Evolutionary conservation across 208 protist species (phyloP).

Genomic region (Trypanosoma scelopori): DNA sequence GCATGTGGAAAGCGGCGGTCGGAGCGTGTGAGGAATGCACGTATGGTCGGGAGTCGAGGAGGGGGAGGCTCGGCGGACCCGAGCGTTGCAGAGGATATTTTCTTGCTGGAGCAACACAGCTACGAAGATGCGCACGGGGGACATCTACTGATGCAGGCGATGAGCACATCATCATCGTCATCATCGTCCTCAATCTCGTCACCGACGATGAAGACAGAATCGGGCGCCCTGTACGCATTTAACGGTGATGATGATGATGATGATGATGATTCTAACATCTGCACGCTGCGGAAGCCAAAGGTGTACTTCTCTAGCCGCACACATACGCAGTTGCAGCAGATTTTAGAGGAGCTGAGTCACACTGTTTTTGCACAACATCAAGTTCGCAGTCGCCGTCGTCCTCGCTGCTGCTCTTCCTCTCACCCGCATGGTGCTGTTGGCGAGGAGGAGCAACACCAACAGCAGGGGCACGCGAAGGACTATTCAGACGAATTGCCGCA

Average conservation of each 20-base stretch:
- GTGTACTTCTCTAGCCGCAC: constrained; percentile 94
- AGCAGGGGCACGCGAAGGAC: neutral
- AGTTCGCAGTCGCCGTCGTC: constrained; percentile 16
- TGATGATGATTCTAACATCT: constrained; percentile 23
- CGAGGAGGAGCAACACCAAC: neutral
- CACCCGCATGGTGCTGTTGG: neutral
- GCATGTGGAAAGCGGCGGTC: neutral
- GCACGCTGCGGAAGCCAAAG: constrained; percentile 69
- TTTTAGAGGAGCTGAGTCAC: constrained; percentile 86
- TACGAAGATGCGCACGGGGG: constrained; percentile 25
- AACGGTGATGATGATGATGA: constrained; percentile 19
- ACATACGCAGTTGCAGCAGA: constrained; percentile 95
- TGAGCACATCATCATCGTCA: constrained; percentile 15
- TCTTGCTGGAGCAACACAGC: constrained; percentile 44
- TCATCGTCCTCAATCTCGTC: constrained; percentile 3
- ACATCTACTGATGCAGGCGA: neutral
- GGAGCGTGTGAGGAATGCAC: neutral
- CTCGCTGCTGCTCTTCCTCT: neutral
- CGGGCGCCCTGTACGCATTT: neutral
- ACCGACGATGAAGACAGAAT: neutral
- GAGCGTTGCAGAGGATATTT: constrained; percentile 10
- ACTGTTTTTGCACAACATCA: constrained; percentile 76
- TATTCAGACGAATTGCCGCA: constrained; percentile 9
- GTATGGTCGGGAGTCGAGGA: too few species aligned
- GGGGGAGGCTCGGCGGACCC: neutral